Evolutionary conservation across 441 rosid genomes (phyloP).

Genomic region (Metrosideros polymorpha): DNA sequence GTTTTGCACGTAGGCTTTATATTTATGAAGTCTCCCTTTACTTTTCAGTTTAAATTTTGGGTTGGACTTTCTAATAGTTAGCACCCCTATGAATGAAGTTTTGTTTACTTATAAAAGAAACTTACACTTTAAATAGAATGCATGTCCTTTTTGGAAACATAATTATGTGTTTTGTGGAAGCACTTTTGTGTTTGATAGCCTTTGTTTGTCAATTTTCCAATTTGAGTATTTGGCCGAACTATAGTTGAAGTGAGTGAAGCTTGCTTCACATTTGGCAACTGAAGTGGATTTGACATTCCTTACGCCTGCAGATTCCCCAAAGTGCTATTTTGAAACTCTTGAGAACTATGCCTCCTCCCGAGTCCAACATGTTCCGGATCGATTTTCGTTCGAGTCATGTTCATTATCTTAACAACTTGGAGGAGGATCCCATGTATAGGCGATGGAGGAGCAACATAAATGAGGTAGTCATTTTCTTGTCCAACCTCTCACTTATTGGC

Average conservation of each 20-base stretch:
- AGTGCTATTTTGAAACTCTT: slow-evolving; percentile 57
- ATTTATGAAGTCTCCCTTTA: background rate
- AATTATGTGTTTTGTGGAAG: background rate
- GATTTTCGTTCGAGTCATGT: slow-evolving; percentile 97
- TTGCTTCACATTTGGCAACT: background rate
- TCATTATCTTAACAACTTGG: slow-evolving; percentile 93
- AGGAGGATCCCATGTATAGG: slow-evolving; percentile 95
- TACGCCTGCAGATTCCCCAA: slow-evolving; percentile 60
- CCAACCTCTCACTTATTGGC: slow-evolving; percentile 2
- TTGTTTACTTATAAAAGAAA: background rate
- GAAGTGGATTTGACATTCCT: slow-evolving; percentile 10
- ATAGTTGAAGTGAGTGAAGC: background rate
- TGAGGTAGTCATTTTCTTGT: slow-evolving; percentile 47
- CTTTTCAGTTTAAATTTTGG: background rate
- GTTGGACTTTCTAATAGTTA: background rate
- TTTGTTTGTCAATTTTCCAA: background rate
- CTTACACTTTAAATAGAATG: background rate
- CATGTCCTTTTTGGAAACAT: background rate
- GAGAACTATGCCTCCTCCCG: slow-evolving; percentile 59
- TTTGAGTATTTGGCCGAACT: background rate
- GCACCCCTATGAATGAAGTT: background rate
- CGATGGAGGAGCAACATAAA: slow-evolving; percentile 93
- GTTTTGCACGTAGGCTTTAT: background rate
- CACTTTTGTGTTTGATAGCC: background rate
- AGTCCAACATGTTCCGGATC: slow-evolving; percentile 68